Percentiles rank a stretch among this genome's conserved stretches.
Evolutionary conservation across 108 stramenopile genomes (phyloP).

Genomic region (Stephanodiscus triporus): DNA sequence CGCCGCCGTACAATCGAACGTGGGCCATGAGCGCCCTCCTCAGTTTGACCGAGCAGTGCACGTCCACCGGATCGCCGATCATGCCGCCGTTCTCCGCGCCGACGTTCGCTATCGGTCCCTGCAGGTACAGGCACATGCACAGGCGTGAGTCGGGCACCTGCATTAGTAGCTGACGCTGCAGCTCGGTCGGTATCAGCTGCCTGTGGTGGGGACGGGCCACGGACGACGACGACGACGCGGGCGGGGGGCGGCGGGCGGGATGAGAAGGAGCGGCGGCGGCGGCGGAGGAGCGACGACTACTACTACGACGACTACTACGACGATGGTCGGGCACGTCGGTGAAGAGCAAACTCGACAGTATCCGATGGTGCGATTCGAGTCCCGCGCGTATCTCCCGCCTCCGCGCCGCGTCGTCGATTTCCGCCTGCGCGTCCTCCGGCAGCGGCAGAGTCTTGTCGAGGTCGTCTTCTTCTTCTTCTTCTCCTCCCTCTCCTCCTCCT

Average conservation of each 20-base stretch:
- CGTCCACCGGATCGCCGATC: constrained; percentile 31
- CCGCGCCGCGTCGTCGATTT: background rate
- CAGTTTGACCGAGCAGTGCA: constrained; percentile 23
- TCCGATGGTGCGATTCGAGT: background rate
- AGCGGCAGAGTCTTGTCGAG: background rate
- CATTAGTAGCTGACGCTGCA: background rate
- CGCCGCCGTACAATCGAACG: background rate
- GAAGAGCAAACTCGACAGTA: background rate
- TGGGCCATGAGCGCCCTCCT: constrained; percentile 12
- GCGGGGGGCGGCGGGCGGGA: background rate
- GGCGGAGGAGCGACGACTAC: too few species aligned
- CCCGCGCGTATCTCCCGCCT: too few species aligned
- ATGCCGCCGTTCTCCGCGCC: constrained; percentile 47
- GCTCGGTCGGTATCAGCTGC: constrained; percentile 5
- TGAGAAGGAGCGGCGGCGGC: too few species aligned
- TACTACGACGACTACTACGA: too few species aligned
- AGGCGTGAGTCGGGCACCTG: constrained; percentile 12
- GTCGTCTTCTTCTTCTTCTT: background rate
- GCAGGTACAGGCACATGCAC: constrained; percentile 29
- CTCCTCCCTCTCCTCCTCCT: too few species aligned
- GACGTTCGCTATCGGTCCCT: constrained; percentile 14
- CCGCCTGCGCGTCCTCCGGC: background rate
- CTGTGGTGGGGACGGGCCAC: background rate
- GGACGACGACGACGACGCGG: background rate
- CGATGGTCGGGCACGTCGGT: background rate